Base-by-base conservation (phyloP, 805 yeast species). In the Spathaspora arborariae region DNA sequence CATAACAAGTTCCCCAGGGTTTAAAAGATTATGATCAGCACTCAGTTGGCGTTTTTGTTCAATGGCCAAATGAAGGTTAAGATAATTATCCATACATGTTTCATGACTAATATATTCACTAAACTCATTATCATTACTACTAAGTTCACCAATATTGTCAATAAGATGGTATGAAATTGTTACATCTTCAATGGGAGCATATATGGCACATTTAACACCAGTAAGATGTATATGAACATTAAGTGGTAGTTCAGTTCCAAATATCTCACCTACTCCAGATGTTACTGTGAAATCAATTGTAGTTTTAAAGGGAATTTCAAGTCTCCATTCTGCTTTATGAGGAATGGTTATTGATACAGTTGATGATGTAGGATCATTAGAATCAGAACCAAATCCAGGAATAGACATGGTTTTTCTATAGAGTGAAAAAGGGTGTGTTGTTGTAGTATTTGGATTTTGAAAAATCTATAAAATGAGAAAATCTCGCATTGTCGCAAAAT, bases 231-330 rank as follows among this genome's bases (percentile, higher is more conserved):
- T 37, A 19, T 81, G 86, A 1, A 76, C 72, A 48, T 85, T 88
- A 38, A 75, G 70, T 2, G 97, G 87, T 20, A 94, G 76, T 62
- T 94, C 99, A 2, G 97, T 88, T 20, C 99, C 99, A 64, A 85
- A 88, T 8, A 90, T 78, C 67, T 94, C 99, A 1, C 88, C 96
- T 2, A 82, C 75, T 3, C 99, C 99, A 2, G 71, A 67, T 2
- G 65, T 48, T 9, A 82, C 72, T 54, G 71, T 79, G 39, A 86
- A 57, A n/a, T 68, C 71, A 34, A 86, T 58, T 16, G 67, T 65
- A 15, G 78, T 70, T 39, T 73, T 74, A 50, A 73, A 72, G 0
- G 76, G 81, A 3, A 86, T 79, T 58, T 87, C 94, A 51, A 86
- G 76, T 45, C 95, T 70, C 94, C 95, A 86, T 65, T 88, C 96